phyloP scores from a whole-genome alignment of 345 rosid species.

The Euphorbia peplus region DNA sequence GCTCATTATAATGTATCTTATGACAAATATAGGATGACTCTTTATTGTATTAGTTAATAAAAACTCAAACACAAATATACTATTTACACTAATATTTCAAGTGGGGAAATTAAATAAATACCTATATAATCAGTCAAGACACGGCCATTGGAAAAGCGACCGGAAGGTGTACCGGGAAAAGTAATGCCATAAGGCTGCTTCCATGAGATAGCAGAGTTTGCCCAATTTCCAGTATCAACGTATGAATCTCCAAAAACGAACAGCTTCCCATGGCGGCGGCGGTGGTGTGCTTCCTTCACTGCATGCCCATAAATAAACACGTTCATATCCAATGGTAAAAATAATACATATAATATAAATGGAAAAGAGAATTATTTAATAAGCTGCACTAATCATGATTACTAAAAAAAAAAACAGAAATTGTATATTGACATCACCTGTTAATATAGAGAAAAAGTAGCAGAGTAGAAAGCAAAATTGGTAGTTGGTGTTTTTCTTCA shows the following conservation, averaged over 20 bases:
- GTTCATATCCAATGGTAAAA: too few relatives aligned
- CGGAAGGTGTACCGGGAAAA: constrained; percentile 60
- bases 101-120: constrained; percentile 2
- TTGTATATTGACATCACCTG: neutral
- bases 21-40: too few relatives aligned
- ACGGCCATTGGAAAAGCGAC: constrained; percentile 62
- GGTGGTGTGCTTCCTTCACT: neutral
- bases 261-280: constrained; percentile 25
- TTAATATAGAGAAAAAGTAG: neutral
- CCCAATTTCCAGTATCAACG: constrained; percentile 60
- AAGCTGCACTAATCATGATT: too few relatives aligned
- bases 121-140: constrained; percentile 55
- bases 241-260: constrained; percentile 78
- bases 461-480: neutral
- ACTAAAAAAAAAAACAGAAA: neutral
- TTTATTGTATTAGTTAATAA: too few relatives aligned
- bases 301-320: too few relatives aligned
- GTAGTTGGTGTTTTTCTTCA: neutral
- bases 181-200: constrained; percentile 55
- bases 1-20: too few relatives aligned
- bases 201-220: constrained; percentile 41
- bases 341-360: too few relatives aligned
- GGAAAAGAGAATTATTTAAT: too few relatives aligned
- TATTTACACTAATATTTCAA: neutral
- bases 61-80: too few relatives aligned